Evolutionary conservation across 352 stramenopile genomes (phyloP).

Genomic region (Phytopythium litorale): DNA sequence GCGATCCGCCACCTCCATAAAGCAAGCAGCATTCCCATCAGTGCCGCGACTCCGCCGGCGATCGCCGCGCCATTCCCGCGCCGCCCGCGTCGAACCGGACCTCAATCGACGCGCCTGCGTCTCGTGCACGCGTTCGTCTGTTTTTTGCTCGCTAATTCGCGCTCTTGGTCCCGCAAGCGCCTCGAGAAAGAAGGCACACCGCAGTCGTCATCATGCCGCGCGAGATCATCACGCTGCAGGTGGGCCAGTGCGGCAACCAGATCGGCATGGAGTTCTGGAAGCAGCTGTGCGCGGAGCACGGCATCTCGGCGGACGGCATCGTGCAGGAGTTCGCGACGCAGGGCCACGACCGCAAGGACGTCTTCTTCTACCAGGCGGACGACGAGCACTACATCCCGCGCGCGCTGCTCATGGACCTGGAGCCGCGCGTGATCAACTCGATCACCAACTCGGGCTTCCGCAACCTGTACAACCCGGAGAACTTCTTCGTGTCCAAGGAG

Average conservation of each 20-base stretch:
- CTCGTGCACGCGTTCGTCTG: background rate
- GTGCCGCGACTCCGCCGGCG: background rate
- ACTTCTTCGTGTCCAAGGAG: conserved; percentile 95
- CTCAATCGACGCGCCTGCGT: background rate
- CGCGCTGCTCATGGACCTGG: conserved; percentile 97
- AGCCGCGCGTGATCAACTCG: conserved; percentile 93
- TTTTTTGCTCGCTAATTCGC: background rate
- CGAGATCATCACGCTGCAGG: conserved; percentile 99
- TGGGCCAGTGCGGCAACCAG: conserved; percentile 99
- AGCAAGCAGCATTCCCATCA: too few relatives aligned
- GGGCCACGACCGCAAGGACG: conserved; percentile 97
- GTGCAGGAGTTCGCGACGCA: conserved; percentile 92
- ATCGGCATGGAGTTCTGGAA: conserved; percentile 99
- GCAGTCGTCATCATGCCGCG: conserved; percentile 78
- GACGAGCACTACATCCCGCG: conserved; percentile 98
- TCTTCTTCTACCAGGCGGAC: conserved; percentile 99
- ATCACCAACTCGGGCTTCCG: conserved; percentile 91
- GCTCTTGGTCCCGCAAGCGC: background rate
- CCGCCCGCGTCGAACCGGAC: too few relatives aligned
- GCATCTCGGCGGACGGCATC: conserved; percentile 96
- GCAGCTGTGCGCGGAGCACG: conserved; percentile 98
- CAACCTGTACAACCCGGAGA: conserved; percentile 99
- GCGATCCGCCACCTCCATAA: background rate
- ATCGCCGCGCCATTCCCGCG: background rate
- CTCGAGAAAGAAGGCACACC: background rate